Evolutionary conservation across 768 basidiomycete genomes (phyloP).

Genomic region (Leccinum longicurvipes): DNA sequence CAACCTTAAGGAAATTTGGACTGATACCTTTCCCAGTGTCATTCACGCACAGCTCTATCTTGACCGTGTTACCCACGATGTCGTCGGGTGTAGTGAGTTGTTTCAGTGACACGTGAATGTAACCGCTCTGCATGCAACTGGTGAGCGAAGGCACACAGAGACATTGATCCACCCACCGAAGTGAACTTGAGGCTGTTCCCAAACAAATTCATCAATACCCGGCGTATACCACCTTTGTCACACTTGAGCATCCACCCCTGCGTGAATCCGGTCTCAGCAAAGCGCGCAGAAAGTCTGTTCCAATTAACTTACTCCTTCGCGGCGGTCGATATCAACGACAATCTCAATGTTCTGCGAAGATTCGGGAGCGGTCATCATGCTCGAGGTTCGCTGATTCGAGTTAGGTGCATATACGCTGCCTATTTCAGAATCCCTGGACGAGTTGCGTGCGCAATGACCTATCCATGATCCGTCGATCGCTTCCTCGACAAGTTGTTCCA

Average conservation of each 20-base stretch:
- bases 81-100: conserved; percentile 60
- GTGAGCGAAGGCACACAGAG: conserved; percentile 2
- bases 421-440: conserved; percentile 71
- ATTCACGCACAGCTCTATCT: conserved; percentile 77
- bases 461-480: conserved; percentile 95
- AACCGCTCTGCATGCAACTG: conserved; percentile 60
- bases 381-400: conserved; percentile 41
- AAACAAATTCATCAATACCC: conserved; percentile 92
- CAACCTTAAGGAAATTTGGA: conserved; percentile 84
- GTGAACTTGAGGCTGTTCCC: conserved; percentile 95
- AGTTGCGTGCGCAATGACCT: conserved; percentile 79
- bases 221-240: conserved; percentile 89
- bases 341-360: conserved; percentile 68
- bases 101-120: conserved; percentile 79
- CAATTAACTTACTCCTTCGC: conserved; percentile 51
- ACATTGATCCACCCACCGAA: conserved; percentile 43
- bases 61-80: conserved; percentile 56
- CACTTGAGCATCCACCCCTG: conserved; percentile 86
- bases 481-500: conserved; percentile 82
- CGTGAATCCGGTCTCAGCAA: conserved; percentile 7
- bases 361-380: conserved; percentile 35
- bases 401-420: conserved; percentile 89
- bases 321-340: conserved; percentile 78
- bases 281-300: neutral
- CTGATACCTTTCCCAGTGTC: conserved; percentile 97